phyloP scores from a whole-genome alignment of 306 rosid species.

The Abrus pulchellus region DNA sequence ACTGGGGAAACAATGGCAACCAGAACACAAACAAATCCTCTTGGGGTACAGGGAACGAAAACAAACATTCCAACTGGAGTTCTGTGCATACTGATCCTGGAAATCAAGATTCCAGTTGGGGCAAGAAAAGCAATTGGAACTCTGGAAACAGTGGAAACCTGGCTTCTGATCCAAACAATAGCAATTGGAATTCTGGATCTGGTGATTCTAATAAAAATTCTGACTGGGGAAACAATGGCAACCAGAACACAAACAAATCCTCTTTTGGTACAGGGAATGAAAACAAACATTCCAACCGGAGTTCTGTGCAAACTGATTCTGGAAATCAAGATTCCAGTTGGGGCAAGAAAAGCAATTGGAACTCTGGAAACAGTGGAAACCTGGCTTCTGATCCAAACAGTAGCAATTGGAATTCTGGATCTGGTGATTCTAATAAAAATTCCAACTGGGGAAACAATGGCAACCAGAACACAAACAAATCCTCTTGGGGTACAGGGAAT shows the following conservation, averaged over 20 bases:
- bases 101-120: conserved; percentile 48
- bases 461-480: not conserved
- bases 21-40: conserved; percentile 44
- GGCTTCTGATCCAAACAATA: conserved; percentile 28
- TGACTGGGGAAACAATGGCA: conserved; percentile 35
- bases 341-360: conserved; percentile 51
- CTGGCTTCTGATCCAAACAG: conserved; percentile 32
- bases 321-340: conserved; percentile 46
- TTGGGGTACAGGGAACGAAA: conserved; percentile 37
- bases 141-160: conserved; percentile 41
- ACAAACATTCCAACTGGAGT: conserved; percentile 40
- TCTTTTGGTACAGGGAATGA: conserved; percentile 40
- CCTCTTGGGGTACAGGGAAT: conserved; percentile 39
- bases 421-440: conserved; percentile 38
- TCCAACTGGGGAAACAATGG: conserved; percentile 41
- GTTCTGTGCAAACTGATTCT: conserved; percentile 36
- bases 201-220: conserved; percentile 39
- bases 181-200: conserved; percentile 45
- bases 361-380: conserved; percentile 41
- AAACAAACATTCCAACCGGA: conserved; percentile 42
- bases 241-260: not conserved
- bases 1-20: conserved; percentile 41
- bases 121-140: conserved; percentile 50
- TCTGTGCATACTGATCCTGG: conserved; percentile 37
- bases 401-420: conserved; percentile 43